Base-by-base conservation (phyloP, 1,284 basidiomycete genomes). In the Boletus semigastroideus region DNA sequence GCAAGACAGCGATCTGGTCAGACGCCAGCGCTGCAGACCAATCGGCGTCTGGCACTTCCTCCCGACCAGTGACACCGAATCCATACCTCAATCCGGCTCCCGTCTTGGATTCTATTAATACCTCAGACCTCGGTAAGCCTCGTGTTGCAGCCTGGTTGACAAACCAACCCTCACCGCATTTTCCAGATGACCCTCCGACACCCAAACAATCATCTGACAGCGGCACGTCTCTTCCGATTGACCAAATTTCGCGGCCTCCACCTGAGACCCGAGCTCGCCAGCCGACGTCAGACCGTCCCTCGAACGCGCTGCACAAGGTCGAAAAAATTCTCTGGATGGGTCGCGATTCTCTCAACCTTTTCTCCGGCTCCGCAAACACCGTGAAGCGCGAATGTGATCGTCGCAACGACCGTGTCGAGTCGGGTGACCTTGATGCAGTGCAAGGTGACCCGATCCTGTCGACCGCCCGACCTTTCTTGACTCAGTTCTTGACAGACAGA, bases 261-360 rank as follows among this genome's bases (percentile, higher is more conserved):
- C 11, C 42, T 7, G 62, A 61, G n/a, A 16, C 48, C 6, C 51
- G 51, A 37, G 22, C 8, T 5, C 56, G 48, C 1, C 3, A 49
- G 2, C 36, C 31, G 25, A 25, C 42, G 2, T 19, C 55, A 7
- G 63, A 59, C 6, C 66, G 62, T 11, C 52, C 63, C 13, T 55
- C 57, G 1, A 48, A 52, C 14, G 49, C 53, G 9, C 52, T 72
- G 48, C 62, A 67, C 54, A 72, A 67, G 60, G 68, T 72, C 27
- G 72, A 73, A 41, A 72, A 64, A 48, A 64, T 71, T 19, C 59
- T 74, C 1, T 72, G 66, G 40, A 70, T 68, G 53, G 61, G 66
- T 19, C 69, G 65, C 27, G 63, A 63, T 19, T 64, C 65, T 1
- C 55, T 70, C 43, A 57, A 28, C 42, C 56, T 71, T 42, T 65